phyloP scores from a whole-genome alignment of 73 alveolate species.

The Paramecium sonneborni region DNA sequence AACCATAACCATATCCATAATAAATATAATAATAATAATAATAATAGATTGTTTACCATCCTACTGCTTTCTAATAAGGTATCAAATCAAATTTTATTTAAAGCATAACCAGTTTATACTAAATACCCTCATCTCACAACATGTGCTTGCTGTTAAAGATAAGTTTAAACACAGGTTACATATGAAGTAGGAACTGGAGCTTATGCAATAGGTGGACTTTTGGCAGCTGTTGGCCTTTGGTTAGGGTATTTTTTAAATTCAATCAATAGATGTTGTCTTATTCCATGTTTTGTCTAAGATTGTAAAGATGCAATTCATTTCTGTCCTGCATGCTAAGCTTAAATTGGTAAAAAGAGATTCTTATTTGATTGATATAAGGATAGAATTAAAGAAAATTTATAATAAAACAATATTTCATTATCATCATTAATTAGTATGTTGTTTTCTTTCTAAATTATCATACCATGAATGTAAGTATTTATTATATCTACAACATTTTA shows the following conservation, averaged over 20 bases:
- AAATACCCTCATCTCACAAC: conserved; percentile 5
- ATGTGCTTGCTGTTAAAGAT: neutral
- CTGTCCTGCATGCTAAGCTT: conserved; percentile 44
- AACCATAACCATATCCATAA: neutral
- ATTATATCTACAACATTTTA: neutral
- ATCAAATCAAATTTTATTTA: neutral
- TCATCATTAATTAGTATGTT: neutral
- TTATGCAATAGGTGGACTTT: conserved; percentile 52
- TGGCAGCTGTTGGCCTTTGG: conserved; percentile 67
- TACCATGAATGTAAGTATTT: neutral
- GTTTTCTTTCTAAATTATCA: too few species aligned
- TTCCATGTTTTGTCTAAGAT: conserved; percentile 59
- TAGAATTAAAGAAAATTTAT: neutral
- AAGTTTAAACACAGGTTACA: neutral
- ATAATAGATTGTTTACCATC: neutral
- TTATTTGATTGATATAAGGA: conserved; percentile 48
- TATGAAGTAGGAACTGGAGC: conserved; percentile 55
- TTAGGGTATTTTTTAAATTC: neutral
- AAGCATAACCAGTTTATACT: neutral
- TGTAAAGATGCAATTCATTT: conserved; percentile 64
- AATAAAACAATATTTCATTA: neutral
- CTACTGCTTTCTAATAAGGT: neutral
- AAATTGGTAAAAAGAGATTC: conserved; percentile 62
- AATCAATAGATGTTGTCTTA: conserved; percentile 42
- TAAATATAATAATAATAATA: neutral